Base-by-base conservation (phyloP, 2,329 filamentous ascomycete genomes). In the Colletotrichum abscissum region DNA sequence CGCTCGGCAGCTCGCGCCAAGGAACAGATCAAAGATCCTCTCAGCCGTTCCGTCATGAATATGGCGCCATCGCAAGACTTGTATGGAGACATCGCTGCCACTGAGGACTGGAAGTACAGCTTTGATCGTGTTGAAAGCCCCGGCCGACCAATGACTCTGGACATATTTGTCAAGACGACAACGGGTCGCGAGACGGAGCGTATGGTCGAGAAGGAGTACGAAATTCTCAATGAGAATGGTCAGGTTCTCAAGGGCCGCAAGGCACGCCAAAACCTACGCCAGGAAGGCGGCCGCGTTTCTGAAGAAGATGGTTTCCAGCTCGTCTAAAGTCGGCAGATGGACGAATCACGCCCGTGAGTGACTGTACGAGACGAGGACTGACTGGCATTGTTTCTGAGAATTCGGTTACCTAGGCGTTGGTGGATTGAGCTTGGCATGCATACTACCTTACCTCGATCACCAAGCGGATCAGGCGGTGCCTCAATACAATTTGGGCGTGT, bases 121-220 rank as follows among this genome's bases (percentile, higher is more conserved):
- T 87, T 84, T 75, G 85, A 87, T 77, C 78, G 79, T 62, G 67
- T 75, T 22, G 82, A 84, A 59, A 82, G 81, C 6, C 85, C 85
- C 0, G 81, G 81, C 56, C 78, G 78, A 68, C 80, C 83, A 3
- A 74, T 86, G 63, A 81, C 84, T 11, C 82, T 87, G 1, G 82
- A 82, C 19, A 75, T 82, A 30, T 84, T 82, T 65, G 76, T 84
- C 69, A 84, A 82, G 69, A 81, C 78, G 12, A 7, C 38, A 69
- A 80, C 66, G 75, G 81, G 77, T 2, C 77, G 80, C 3, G 84
- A 82, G 63, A 87, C 84, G 38, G 85, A 87, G 78, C 83, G 81
- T 75, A 78, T 86, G 63, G 82, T 87, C 55, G 84, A 86, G 79
- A 84, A 84, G 76, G 86, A 87, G 78, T 87, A 87, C 75, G 85